These are phyloP conservation scores for Chaetomium sp. DNA, from an alignment of 2,329 filamentous ascomycete species.

Conservation along the genomic window DNA sequence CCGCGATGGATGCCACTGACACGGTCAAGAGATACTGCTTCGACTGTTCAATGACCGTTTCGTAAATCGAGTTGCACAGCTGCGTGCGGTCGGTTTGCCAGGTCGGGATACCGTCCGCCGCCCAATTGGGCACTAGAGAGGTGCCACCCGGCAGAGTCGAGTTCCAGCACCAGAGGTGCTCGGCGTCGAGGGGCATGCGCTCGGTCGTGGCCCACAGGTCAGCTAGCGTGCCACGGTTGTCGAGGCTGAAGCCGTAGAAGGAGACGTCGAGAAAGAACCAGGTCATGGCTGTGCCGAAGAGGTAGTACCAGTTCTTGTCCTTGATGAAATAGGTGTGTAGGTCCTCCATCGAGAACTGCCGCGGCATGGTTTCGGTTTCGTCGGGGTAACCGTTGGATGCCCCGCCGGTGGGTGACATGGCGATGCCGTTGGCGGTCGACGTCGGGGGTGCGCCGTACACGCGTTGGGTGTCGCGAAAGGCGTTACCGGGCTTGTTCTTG, in stretches of 20 bases:
- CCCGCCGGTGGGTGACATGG: slow-evolving; percentile 28
- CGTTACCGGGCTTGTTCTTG: slow-evolving; percentile 52
- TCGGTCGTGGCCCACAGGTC: slow-evolving; percentile 37
- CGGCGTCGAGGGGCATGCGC: slow-evolving; percentile 29
- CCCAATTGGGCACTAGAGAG: slow-evolving; percentile 40
- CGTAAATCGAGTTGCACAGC: slow-evolving; percentile 47
- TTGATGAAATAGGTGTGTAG: slow-evolving; percentile 45
- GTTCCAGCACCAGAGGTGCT: slow-evolving; percentile 40
- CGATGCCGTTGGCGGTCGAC: slow-evolving; percentile 26
- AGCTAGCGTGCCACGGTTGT: slow-evolving; percentile 37
- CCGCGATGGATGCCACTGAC: slow-evolving; percentile 45
- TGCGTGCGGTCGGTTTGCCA: slow-evolving; percentile 45
- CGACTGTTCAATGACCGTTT: slow-evolving; percentile 44
- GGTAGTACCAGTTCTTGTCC: slow-evolving; percentile 41
- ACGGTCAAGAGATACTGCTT: slow-evolving; percentile 49
- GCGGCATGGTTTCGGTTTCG: slow-evolving; percentile 31
- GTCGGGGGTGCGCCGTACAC: slow-evolving; percentile 43
- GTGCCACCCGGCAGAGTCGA: slow-evolving; percentile 37
- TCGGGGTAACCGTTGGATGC: slow-evolving; percentile 10
- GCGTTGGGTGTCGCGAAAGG: slow-evolving; percentile 52
- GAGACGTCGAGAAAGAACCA: slow-evolving; percentile 53
- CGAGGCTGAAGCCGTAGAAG: slow-evolving; percentile 50
- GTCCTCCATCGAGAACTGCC: slow-evolving; percentile 44
- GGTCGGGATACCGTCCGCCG: slow-evolving; percentile 33
- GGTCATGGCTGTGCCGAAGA: slow-evolving; percentile 40